Evolutionary conservation across 257 asterid genomes (phyloP).

Genomic region (Linaria vulgaris): DNA sequence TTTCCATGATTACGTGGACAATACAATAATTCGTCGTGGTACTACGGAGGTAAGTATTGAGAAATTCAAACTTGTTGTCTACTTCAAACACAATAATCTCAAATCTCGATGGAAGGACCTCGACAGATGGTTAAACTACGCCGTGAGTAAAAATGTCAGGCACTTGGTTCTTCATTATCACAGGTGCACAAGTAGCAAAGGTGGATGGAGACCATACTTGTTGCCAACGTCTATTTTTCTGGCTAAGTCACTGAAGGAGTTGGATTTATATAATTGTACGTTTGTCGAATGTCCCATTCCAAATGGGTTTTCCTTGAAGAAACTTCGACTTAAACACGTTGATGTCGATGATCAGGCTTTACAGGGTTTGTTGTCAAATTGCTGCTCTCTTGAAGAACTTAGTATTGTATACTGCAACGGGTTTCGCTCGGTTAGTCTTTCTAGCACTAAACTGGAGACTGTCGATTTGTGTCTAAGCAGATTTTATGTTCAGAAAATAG

Average conservation of each 20-base stretch:
- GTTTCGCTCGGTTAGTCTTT: neutral
- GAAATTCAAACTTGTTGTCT: conserved; percentile 7
- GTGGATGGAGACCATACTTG: conserved; percentile 1
- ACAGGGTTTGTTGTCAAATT: conserved; percentile 1
- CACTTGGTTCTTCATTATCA: conserved; percentile 10
- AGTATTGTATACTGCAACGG: neutral
- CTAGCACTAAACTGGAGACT: conserved; percentile 10
- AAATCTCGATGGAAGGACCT: neutral
- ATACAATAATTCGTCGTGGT: conserved; percentile 1
- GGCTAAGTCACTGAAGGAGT: neutral
- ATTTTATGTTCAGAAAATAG: conserved; percentile 10
- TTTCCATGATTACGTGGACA: conserved; percentile 6
- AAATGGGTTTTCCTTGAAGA: neutral
- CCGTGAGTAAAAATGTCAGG: conserved; percentile 11
- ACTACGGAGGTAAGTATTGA: neutral
- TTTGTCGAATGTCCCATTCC: neutral
- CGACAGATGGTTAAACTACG: conserved; percentile 21
- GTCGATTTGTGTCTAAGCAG: conserved; percentile 12
- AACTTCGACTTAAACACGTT: conserved; percentile 17
- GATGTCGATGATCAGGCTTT: neutral
- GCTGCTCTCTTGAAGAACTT: conserved; percentile 10
- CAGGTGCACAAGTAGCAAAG: neutral
- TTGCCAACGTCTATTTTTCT: conserved; percentile 11
- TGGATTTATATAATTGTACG: conserved; percentile 19
- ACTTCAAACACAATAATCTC: neutral